Base-by-base conservation (phyloP, 495 filamentous ascomycete species). In the Darksidea phi region DNA sequence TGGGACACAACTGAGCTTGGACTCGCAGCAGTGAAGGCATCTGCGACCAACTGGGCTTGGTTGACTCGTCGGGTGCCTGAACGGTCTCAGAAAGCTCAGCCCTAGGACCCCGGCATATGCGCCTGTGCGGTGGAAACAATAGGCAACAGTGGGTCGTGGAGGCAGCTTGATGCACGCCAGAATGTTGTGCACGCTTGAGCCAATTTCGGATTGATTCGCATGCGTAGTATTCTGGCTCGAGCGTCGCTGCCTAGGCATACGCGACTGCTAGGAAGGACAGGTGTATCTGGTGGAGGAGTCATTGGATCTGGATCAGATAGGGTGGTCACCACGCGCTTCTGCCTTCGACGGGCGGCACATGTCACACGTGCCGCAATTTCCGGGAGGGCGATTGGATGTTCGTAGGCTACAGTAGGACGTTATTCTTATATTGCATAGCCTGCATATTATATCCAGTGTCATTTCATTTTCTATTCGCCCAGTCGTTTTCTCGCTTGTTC, bases 141-240 rank as follows among this genome's bases (percentile, higher is more conserved):
- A 45, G 66, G 36, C 55, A 63, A 65, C 66, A 58, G 24, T 36
- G 66, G 52, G 58, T 20, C 51, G 41, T 43, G 28, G 41, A 43
- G 58, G 63, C 54, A 53, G 66, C 66, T 69, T 46, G 66, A 69
- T 69, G 66, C 66, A 58, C 57, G 59, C 66, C 52, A n/a, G 37
- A 23, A 41, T 28, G 25, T 50, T 55, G 36, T 45, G 45, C 17
- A 11, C 48, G 61, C 61, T 64, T 38, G 57, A 64, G 61, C 66
- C 64, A 32, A 10, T 32, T 10, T 32, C 28, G 28, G 28, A 57
- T 60, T 61, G 60, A 52, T 57, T 68, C 61, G 66, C 54, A 26
- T 32, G 15, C 25, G 20, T 45, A 20, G 13, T 23, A 15, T 21
- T 17, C 48, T 49, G 41, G 61, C 52, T 69, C 36, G 61, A 68